Evolutionary conservation across 768 basidiomycete genomes (phyloP).

Genomic region (Lentinula sp.): DNA sequence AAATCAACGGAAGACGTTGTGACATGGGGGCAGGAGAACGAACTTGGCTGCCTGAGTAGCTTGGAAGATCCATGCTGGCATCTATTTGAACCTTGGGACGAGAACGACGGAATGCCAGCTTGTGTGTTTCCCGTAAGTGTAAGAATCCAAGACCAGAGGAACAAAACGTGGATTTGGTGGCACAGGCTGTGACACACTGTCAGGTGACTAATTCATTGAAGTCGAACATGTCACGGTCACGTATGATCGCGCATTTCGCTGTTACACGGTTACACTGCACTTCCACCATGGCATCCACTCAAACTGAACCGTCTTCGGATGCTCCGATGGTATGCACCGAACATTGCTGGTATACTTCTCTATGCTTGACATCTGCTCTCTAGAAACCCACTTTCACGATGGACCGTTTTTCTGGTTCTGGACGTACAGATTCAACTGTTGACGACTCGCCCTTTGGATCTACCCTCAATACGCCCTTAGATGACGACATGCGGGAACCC

Average conservation of each 20-base stretch:
- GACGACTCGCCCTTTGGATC: slow-evolving; percentile 37
- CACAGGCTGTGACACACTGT: background rate
- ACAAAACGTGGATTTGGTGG: slow-evolving; percentile 12
- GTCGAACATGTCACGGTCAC: background rate
- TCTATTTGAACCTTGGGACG: slow-evolving; percentile 6
- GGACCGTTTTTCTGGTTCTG: slow-evolving; percentile 17
- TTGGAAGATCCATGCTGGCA: slow-evolving; percentile 12
- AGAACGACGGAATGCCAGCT: slow-evolving; percentile 34
- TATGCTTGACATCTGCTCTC: background rate
- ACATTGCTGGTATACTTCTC: background rate
- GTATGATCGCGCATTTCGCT: background rate
- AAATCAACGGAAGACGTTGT: slow-evolving; percentile 71
- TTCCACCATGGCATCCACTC: background rate
- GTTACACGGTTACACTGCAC: background rate
- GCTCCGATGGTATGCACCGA: background rate
- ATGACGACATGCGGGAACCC: slow-evolving; percentile 21
- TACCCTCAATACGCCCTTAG: slow-evolving; percentile 33
- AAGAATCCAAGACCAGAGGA: background rate
- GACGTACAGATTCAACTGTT: slow-evolving; percentile 18
- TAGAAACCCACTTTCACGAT: background rate
- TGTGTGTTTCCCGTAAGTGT: slow-evolving; percentile 6
- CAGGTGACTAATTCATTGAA: background rate
- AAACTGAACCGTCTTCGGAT: background rate
- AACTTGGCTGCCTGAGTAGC: slow-evolving; percentile 28
- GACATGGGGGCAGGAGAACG: slow-evolving; percentile 31